Base-by-base conservation (phyloP, 768 basidiomycete species). In the Rhodotorula taiwanensis region DNA sequence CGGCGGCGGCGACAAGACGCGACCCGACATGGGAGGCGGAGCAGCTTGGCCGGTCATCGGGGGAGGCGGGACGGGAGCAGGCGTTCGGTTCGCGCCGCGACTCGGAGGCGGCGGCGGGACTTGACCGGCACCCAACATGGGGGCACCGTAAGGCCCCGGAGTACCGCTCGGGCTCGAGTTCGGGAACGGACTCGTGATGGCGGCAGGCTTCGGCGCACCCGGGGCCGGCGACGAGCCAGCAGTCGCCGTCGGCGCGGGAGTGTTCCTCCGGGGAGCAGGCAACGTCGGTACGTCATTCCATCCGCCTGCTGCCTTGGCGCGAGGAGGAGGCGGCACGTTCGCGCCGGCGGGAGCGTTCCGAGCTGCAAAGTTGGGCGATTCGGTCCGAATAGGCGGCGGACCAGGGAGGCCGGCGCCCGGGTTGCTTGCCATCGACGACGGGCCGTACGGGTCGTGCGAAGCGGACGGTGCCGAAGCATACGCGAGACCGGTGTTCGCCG, bases 1-100 rank as follows among this genome's bases (percentile, higher is more conserved):
- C 16, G 83, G 82, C 7, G 83, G 83, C 3, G 85, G 86, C 0
- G 84, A 28, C 18, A 53, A 27, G 41, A 53, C 28, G 21, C 52
- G 36, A 9, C 52, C 41, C 2, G 52, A 36, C 16, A 76, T 76
- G 16, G 71, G 75, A 5, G 79, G 77, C 13, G 78, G 77, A 55
- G 80, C 79, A 16, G 77, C 78, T 21, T 79, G 79, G 9, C 74
- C 75, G 36, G 10, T 39, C 43, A 78, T 80, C 7, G 84, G 81
- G 13, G 73, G 71, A 25, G 71, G 70, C 34, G 73, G 71, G n/a
- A 57, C 67, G 30, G 52, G 49, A 20, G 66, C 63, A n/a, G 63
- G 43, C 31, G 67, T 69, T 23, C 67, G 50, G 52, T 69, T 65
- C 23, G 82, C 78, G 11, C 77, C 77, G n/a, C 80, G 77, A 7